phyloP scores from a whole-genome alignment of 495 filamentous ascomycete genomes.

The Mycothermus thermophilus region DNA sequence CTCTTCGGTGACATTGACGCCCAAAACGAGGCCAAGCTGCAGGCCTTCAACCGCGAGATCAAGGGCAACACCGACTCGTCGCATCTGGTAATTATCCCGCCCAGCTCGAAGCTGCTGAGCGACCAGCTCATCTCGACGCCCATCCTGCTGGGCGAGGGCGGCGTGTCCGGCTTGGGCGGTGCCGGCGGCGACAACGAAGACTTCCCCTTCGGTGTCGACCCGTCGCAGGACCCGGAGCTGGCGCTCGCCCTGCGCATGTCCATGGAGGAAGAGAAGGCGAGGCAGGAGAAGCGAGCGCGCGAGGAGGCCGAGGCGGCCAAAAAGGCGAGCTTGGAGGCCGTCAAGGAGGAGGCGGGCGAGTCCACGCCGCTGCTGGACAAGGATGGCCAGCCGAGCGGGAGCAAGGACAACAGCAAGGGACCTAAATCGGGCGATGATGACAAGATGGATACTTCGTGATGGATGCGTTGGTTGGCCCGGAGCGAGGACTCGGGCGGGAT shows the following conservation, averaged over 20 bases:
- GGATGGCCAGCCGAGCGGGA: conserved; percentile 52
- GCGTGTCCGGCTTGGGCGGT: conserved; percentile 30
- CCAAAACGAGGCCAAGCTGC: conserved; percentile 71
- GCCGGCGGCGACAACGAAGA: conserved; percentile 46
- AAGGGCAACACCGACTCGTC: conserved; percentile 72
- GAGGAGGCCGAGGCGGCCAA: conserved; percentile 53
- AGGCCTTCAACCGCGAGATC: conserved; percentile 83
- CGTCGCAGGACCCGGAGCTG: conserved; percentile 75
- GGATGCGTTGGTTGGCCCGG: neutral
- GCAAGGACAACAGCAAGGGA: conserved; percentile 32
- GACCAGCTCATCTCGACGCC: conserved; percentile 87
- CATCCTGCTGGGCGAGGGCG: conserved; percentile 69
- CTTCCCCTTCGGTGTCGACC: conserved; percentile 60
- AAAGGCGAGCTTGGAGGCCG: conserved; percentile 62
- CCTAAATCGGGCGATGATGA: conserved; percentile 39
- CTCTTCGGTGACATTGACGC: conserved; percentile 89
- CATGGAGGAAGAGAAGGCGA: conserved; percentile 87
- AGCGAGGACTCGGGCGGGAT: neutral
- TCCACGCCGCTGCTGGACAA: conserved; percentile 50
- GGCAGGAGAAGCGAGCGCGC: conserved; percentile 67
- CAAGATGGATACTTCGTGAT: conserved; percentile 77
- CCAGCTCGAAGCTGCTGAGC: conserved; percentile 77
- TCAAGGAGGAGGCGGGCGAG: conserved; percentile 68
- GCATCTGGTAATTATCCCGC: conserved; percentile 79
- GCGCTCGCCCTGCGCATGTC: conserved; percentile 94